Evolutionary conservation across 495 filamentous ascomycete species (phyloP).

Genomic region (Alectoria sarmentosa): DNA sequence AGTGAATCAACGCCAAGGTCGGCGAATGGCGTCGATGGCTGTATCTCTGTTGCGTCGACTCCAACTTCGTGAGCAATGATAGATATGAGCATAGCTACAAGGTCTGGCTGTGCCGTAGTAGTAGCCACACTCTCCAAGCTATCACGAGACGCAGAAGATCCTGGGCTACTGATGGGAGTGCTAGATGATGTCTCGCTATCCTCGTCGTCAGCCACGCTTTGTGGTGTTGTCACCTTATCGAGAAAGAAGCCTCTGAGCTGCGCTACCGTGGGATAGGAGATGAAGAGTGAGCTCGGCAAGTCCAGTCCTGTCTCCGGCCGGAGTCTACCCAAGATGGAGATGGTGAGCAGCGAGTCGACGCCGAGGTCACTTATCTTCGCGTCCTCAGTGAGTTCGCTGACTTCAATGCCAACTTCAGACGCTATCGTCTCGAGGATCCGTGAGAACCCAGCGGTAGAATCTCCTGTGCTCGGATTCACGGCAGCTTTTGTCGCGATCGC

Average conservation of each 20-base stretch:
- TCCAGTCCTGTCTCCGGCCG: conserved; percentile 35
- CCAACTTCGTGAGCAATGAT: conserved; percentile 41
- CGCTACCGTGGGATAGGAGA: conserved; percentile 41
- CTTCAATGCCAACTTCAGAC: conserved; percentile 26
- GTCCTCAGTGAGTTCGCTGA: conserved; percentile 29
- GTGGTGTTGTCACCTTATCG: conserved; percentile 26
- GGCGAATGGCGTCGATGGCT: conserved; percentile 31
- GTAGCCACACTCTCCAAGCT: conserved; percentile 5
- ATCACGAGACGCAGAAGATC: conserved; percentile 14
- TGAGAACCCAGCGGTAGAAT: conserved; percentile 41
- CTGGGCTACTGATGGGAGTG: neutral
- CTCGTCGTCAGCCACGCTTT: conserved; percentile 16
- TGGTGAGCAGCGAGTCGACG: conserved; percentile 45
- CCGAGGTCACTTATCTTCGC: conserved; percentile 39
- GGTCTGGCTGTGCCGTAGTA: conserved; percentile 13
- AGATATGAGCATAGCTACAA: conserved; percentile 14
- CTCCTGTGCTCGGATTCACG: neutral
- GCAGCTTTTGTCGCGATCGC: conserved; percentile 33
- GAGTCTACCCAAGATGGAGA: conserved; percentile 37
- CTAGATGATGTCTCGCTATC: conserved; percentile 8
- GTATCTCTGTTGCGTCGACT: conserved; percentile 36
- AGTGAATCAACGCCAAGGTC: conserved; percentile 47
- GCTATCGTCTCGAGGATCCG: conserved; percentile 24
- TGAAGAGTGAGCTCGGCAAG: conserved; percentile 33
- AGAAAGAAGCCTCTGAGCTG: conserved; percentile 40